Base-by-base conservation (phyloP, 148 eudicot genomes). In the Heliamphora exappendiculata region DNA sequence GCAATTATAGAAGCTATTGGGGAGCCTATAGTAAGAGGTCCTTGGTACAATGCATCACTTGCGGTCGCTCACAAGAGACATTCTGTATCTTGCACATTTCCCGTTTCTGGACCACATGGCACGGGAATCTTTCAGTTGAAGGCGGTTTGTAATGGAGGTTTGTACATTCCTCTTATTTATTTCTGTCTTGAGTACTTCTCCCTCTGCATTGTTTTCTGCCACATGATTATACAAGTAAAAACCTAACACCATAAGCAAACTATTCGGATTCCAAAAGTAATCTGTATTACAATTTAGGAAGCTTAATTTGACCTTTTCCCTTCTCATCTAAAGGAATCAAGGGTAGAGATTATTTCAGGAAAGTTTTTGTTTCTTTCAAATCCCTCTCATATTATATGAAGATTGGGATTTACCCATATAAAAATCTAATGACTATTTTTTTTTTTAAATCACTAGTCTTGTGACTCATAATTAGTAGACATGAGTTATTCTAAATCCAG, bases 1-100 rank as follows among this genome's bases (percentile, higher is more conserved):
- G 83, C 81, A 78, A 75, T 92, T 51, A 83, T 82, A 39, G 86
- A 81, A 70, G 91, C 96, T 0, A 90, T 94, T 67, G 98, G 97
- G 36, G 92, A 92, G 78, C 97, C 96, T 73, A 84, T 94, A 78
- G 92, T 81, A 16, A 92, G 90, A 82, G 97, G 97, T 81, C 91
- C 98, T 78, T 94, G 97, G 97, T 94, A 92, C 75, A 87, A 82
- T 85, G 97, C 98, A 57, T 88, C 98, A 64, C 91, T 94, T 81
- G 92, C 96, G 37, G 93, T 94, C 67, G 84, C 96, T 82, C 96
- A 89, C 78, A 77, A 85, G 75, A 88, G 97, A 59, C 88, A 82
- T 24, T 92, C 98, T 45, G 98, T 92, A 16, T 94, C 98, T 11
- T 92, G 98, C 84, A 77, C 94, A 26, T 91, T 94, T 84, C 98